Evolutionary conservation across 306 rosid genomes (phyloP), one percentile per base, ranked within the genome.

Genomic region (Malus sylvestris): DNA sequence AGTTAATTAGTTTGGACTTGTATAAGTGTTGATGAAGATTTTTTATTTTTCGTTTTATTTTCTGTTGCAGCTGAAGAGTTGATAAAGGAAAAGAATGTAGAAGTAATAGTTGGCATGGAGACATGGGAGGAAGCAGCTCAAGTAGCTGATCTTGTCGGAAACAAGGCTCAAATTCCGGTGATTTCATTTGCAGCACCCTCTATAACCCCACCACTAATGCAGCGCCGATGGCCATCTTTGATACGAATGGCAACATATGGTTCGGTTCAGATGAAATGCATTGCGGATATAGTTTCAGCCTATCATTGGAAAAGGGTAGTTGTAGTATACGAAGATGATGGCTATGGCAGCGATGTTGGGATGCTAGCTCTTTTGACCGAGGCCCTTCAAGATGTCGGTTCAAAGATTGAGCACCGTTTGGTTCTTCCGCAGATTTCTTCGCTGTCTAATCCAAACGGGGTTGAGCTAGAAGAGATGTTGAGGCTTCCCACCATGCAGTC

Each of bases 321-420:
- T 38, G 88, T 68, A 18, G 78, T 89, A 42, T 85, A 85, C 12
- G 93, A 89, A 73, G 88, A 85, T 38, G 80, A 79, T 42, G 76
- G 77, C n/a, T 87, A 83, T 22, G 76, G 82, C 20, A 61, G 79
- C 22, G 83, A 87, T 76, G 83, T 76, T 25, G 87, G 88, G 40
- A 61, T 69, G 76, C 73, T 82, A 72, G 52, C 79, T 27, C 87
- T 84, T 68, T 71, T 87, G 5, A 82, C 7, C 7, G 85, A 87
- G 70, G 84, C 89, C 15, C 88, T 89, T 20, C 73, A 83, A 76
- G 68, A 76, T 38, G 68, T 75, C 53, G 79, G 81, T 72, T 71
- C 87, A 2, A 76, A 85, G 81, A 87, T 89, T 60, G 93, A 89
- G 73, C n/a, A n/a, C n/a, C n/a, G n/a, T n/a, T n/a, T n/a, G n/a